These are phyloP conservation scores for Malassezia brasiliensis DNA, from an alignment of 1,284 basidiomycete genomes.

Conservation along the genomic window DNA sequence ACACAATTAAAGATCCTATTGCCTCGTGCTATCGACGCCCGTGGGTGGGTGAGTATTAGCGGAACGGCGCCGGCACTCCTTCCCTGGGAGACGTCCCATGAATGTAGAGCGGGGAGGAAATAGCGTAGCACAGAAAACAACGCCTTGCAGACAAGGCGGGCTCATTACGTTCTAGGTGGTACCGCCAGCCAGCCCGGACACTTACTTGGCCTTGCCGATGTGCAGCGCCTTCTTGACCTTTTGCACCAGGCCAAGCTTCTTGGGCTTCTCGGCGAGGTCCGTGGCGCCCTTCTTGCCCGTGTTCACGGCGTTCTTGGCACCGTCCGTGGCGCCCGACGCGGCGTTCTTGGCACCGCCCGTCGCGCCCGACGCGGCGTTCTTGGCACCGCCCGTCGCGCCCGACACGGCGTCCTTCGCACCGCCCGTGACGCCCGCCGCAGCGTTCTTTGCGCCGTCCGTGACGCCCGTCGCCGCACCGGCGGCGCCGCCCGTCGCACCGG, in stretches of 20 bases:
- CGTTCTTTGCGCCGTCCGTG: neutral
- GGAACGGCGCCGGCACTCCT: too few species aligned
- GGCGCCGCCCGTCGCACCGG: neutral
- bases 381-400: neutral
- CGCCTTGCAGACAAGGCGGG: too few species aligned
- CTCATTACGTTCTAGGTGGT: too few species aligned
- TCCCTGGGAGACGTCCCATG: neutral
- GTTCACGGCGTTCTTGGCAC: slow-evolving; percentile 3
- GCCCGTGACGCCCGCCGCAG: neutral
- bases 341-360: slow-evolving; percentile 3
- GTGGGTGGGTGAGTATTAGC: neutral
- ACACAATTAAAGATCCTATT: slow-evolving; percentile 3
- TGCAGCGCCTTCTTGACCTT: slow-evolving; percentile 19
- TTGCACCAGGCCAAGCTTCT: slow-evolving; percentile 14
- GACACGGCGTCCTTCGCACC: neutral
- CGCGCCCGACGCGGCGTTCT: neutral
- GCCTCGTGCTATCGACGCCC: neutral
- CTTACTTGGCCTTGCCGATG: slow-evolving; percentile 13
- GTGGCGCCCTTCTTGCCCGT: neutral
- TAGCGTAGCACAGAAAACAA: too few species aligned
- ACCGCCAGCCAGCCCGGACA: too few species aligned
- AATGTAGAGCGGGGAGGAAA: neutral
- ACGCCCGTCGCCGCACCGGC: neutral
- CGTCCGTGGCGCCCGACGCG: neutral
- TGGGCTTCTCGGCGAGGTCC: slow-evolving; percentile 8